Percentiles rank a stretch among this genome's conserved stretches.
Conservation (phyloP, 805 yeast genomes). For the Nakazawaea holstii region DNA sequence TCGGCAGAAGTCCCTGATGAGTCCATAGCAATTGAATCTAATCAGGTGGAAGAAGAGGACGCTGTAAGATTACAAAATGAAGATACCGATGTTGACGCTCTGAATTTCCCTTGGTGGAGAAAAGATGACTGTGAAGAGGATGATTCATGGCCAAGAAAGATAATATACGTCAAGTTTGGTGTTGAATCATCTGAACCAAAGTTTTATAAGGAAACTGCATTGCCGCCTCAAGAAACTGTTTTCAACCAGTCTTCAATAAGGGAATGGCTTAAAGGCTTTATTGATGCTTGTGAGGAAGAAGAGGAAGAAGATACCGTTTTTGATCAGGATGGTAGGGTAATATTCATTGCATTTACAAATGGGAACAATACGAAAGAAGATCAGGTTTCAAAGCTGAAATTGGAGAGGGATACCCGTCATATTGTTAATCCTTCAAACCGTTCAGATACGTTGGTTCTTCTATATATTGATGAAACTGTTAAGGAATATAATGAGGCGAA, state of each 20-base stretch:
- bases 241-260: conserved; percentile 3
- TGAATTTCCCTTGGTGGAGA: conserved; percentile 7
- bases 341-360: conserved; percentile 7
- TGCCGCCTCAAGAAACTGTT: conserved; percentile 1
- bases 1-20: too few species aligned
- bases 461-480: not conserved
- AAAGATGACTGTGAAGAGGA: conserved; percentile 6
- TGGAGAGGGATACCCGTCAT: not conserved
- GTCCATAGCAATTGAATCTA: not conserved
- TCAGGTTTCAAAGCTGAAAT: not conserved
- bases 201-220: not conserved
- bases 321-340: conserved; percentile 4
- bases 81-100: not conserved
- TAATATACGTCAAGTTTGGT: conserved; percentile 9
- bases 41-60: not conserved
- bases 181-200: not conserved
- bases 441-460: not conserved
- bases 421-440: not conserved
- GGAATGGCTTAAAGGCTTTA: conserved; percentile 5
- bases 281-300: conserved; percentile 4
- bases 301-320: not conserved
- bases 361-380: not conserved
- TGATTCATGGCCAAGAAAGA: conserved; percentile 6
- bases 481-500: too few species aligned
- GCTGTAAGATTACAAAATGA: too few species aligned